Evolutionary conservation across 2,329 filamentous ascomycete species (phyloP), one percentile per base, ranked within the genome.

Genomic region (Fusarium sp.): DNA sequence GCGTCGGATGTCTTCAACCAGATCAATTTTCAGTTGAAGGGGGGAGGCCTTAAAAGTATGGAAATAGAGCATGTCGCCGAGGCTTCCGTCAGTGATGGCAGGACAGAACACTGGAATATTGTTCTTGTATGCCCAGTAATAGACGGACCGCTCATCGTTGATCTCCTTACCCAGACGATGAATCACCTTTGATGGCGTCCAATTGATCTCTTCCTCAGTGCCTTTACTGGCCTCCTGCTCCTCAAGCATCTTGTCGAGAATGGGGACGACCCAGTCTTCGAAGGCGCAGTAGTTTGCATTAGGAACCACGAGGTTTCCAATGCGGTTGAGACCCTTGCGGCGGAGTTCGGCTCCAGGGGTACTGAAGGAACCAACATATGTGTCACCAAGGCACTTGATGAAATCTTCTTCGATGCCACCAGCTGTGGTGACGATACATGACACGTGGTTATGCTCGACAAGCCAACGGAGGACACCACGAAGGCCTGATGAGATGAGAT

Each of bases 31-130:
- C 45, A 99, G 87, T 81, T 95, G 93, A 68, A 86, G 85, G 7
- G 95, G 95, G 5, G 93, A 95, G 0, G 93, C 84, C 81, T 95
- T 96, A 89, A 95, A 99, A 2, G 95, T 97, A 84, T 99, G 95
- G 82, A 99, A 98, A 84, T 98, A 98, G 44, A 99, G 87, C 96
- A 99, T 99, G 82, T 99, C 96, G 10, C 96, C 96, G 26, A 99
- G 84, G 76, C 94, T 97, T 24, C 96, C 96, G 79, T 99, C 96
- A 0, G 96, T 99, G 77, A 99, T 85, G 11, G 96, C 96, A 0
- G 96, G 96, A 79, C 95, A 98, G 85, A 99, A 99, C 22, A 99
- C 92, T 2, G 96, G 96, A 64, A 99, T 98, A 81, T 96, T 87
- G 84, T 99, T 98, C 84, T 95, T 96, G 85, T 93, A 97, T 2